Percentiles rank a stretch among this genome's conserved stretches.
Conservation (phyloP, 441 rosid species). For the Populus tomentosa region DNA sequence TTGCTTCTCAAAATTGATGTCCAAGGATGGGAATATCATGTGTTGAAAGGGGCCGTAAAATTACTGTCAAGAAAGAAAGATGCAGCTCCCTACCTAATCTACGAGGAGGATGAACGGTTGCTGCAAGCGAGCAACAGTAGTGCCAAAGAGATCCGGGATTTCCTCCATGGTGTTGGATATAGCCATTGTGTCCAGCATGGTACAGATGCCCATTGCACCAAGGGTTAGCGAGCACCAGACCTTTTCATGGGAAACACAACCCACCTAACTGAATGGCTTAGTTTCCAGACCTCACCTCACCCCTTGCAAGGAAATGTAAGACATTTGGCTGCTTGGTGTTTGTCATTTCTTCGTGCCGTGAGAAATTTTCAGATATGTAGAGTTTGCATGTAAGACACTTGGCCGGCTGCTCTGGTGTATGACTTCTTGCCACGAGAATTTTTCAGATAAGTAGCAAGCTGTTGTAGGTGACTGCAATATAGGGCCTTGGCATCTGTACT, state of each 20-base stretch:
- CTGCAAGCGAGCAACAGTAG: conserved; percentile 90
- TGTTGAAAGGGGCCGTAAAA: conserved; percentile 76
- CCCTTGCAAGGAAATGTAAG: not conserved
- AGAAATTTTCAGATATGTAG: not conserved
- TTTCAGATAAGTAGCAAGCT: not conserved
- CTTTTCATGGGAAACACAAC: conserved; percentile 1
- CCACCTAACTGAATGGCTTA: not conserved
- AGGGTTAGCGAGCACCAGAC: conserved; percentile 27
- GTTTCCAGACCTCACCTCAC: not conserved
- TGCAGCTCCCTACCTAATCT: conserved; percentile 86
- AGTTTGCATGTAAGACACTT: not conserved
- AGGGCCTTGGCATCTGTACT: not conserved
- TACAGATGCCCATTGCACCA: conserved; percentile 89
- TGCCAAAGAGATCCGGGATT: conserved; percentile 67
- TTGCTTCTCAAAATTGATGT: conserved; percentile 83
- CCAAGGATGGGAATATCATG: conserved; percentile 99
- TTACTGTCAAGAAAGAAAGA: conserved; percentile 64
- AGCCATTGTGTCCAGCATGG: conserved; percentile 64
- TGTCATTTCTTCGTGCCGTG: not conserved
- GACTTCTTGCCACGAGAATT: not conserved
- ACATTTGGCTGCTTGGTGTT: not conserved
- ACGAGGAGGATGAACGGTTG: conserved; percentile 87
- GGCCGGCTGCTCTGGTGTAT: not conserved
- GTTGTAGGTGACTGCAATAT: no score
- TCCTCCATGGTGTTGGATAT: conserved; percentile 70